Base-by-base conservation (phyloP, 2,329 filamentous ascomycete genomes). In the Claviceps humidiphila region DNA sequence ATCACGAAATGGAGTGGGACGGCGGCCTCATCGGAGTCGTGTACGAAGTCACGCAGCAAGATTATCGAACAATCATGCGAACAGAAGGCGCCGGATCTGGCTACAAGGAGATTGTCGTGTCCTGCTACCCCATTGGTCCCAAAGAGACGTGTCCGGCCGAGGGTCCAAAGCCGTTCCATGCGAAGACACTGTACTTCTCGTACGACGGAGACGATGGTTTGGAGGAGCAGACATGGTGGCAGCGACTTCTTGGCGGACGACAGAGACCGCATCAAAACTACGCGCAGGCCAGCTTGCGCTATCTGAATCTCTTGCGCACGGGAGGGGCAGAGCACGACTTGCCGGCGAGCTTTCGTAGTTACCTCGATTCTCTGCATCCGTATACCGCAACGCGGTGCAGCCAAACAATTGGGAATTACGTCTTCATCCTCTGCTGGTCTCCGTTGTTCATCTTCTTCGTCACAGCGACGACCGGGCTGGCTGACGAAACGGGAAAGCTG, bases 11-110 rank as follows among this genome's bases (percentile, higher is more conserved):
- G 7, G 54, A 59, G 37, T 95, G 89, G 89, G 72, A 81, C 57
- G 90, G 89, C 61, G 87, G 88, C 4, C 76, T 98, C 2, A 80
- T 96, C 42, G 93, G 93, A 24, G 89, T 95, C 16, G 93, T 97
- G 4, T 98, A 98, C 71, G 90, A 97, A 70, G 88, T 97, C 34
- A 95, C 89, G 1, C 71, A 76, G 17, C 68, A 77, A 44, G 93
- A 98, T 70, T 98, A 87, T 64, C 77, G 82, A 6, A 85, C 80
- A 54, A 95, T 98, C 59, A 84, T 97, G 55, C 84, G 84, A 5
- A 96, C 90, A 5, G 93, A 98, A 66, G 91, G 91, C 50, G 90
- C 87, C 37, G 90, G 90, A 17, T 71, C 82, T 2, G 78, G 83
- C n/a, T 98, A 98, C 71, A 74, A 84, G 53, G 89, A 97, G 63